These are phyloP conservation scores for Funneliformis caledonium DNA, from an alignment of 371 early-diverging fungal genomes.

Conservation along the genomic window DNA sequence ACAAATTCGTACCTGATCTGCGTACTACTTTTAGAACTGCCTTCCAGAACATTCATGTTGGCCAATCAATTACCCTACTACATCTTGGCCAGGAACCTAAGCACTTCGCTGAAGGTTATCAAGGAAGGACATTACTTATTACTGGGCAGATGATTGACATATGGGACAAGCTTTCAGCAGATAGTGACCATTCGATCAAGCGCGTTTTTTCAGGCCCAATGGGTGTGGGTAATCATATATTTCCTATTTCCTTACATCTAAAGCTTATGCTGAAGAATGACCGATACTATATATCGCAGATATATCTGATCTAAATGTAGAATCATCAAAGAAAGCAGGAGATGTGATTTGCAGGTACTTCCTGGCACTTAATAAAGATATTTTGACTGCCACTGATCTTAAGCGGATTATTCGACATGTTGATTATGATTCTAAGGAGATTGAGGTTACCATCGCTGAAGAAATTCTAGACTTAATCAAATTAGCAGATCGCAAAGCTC, in stretches of 20 bases:
- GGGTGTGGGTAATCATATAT: conserved; percentile 44
- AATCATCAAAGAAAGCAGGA: not conserved
- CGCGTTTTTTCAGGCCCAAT: conserved; percentile 43
- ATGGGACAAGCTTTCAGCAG: conserved; percentile 40
- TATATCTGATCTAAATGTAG: conserved; percentile 30
- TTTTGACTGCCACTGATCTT: conserved; percentile 41
- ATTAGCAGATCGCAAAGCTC: conserved; percentile 26
- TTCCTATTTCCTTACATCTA: conserved; percentile 43
- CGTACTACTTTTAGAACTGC: conserved; percentile 28
- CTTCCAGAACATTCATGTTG: conserved; percentile 33
- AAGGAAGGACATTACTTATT: conserved; percentile 40
- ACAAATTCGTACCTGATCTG: conserved; percentile 38
- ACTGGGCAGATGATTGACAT: conserved; percentile 42
- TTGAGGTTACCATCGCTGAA: conserved; percentile 11
- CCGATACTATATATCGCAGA: conserved; percentile 44
- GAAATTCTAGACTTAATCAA: conserved; percentile 4
- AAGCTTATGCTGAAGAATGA: conserved; percentile 41
- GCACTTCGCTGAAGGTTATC: conserved; percentile 41
- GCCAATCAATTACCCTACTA: conserved; percentile 41
- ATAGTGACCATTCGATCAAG: conserved; percentile 38
- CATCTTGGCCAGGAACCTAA: conserved; percentile 41
- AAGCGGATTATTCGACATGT: conserved; percentile 11
- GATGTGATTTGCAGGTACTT: conserved; percentile 36
- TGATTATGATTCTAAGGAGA: not conserved
- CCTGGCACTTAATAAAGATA: conserved; percentile 43